These are phyloP conservation scores for Brassica balearica DNA, from an alignment of 441 rosid species.

Conservation along the genomic window DNA sequence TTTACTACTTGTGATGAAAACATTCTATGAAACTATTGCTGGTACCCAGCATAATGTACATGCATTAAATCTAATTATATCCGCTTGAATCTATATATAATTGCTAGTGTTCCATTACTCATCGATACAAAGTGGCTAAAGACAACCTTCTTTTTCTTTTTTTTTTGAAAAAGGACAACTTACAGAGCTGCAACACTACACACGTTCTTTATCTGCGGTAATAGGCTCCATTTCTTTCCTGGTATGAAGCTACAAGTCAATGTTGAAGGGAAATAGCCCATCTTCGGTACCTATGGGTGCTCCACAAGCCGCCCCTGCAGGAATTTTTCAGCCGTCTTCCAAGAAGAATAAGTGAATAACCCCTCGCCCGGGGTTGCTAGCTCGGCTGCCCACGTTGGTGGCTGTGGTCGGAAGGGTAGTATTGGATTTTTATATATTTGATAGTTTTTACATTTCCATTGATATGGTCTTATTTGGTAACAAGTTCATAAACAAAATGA, in stretches of 20 bases:
- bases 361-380: slow-evolving; percentile 51
- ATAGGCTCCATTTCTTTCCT: slow-evolving; percentile 68
- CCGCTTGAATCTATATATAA: slow-evolving; percentile 15
- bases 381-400: slow-evolving; percentile 40
- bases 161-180: too few species aligned
- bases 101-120: slow-evolving; percentile 69
- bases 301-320: slow-evolving; percentile 53
- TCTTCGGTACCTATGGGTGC: slow-evolving; percentile 56
- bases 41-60: neutral
- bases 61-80: neutral
- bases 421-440: slow-evolving; percentile 3
- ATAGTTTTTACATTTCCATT: slow-evolving; percentile 33
- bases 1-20: too few species aligned
- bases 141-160: too few species aligned
- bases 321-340: slow-evolving; percentile 50
- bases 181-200: slow-evolving; percentile 62
- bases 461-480: slow-evolving; percentile 1
- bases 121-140: slow-evolving; percentile 49
- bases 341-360: slow-evolving; percentile 48
- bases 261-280: slow-evolving; percentile 50
- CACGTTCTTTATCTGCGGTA: slow-evolving; percentile 72
- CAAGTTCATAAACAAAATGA: neutral
- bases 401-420: neutral
- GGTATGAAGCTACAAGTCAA: slow-evolving; percentile 83
- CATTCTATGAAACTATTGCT: too few species aligned